Percentiles rank a stretch among this genome's conserved stretches.
Evolutionary conservation across 1,284 basidiomycete genomes (phyloP).

Genomic region (Pseudozyma sp.): DNA sequence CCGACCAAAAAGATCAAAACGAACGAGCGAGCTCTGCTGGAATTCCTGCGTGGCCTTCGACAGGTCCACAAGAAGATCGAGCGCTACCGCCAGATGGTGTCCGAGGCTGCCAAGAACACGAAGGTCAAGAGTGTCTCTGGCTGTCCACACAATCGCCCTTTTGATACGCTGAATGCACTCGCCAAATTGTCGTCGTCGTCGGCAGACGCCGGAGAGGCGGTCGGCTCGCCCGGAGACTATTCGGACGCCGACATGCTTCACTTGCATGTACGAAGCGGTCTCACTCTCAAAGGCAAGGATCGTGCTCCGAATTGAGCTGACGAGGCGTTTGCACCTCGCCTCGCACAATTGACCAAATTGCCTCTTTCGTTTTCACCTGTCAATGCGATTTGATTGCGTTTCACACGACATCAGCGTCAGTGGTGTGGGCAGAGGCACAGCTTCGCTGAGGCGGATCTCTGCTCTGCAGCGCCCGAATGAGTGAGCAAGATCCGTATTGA

Average conservation of each 20-base stretch:
- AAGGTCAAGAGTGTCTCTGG: not conserved
- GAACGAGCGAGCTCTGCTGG: not conserved
- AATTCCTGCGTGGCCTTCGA: constrained; percentile 6
- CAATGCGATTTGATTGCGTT: too few relatives aligned
- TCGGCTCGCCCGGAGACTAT: not conserved
- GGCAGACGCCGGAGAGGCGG: not conserved
- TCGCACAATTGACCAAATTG: too few relatives aligned
- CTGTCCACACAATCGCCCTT: constrained; percentile 5
- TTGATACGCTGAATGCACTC: constrained; percentile 10
- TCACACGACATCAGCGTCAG: too few relatives aligned
- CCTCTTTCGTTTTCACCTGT: not conserved
- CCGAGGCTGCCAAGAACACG: constrained; percentile 1
- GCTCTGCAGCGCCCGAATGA: too few relatives aligned
- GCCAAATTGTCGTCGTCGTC: constrained; percentile 4
- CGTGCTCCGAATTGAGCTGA: constrained; percentile 16
- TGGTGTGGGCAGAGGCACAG: too few relatives aligned
- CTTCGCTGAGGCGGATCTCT: too few relatives aligned
- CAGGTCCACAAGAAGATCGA: constrained; percentile 16
- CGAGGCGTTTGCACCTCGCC: too few relatives aligned
- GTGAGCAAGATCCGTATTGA: too few relatives aligned
- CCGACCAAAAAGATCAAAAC: not conserved
- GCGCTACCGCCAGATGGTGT: constrained; percentile 11
- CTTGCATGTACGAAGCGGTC: not conserved
- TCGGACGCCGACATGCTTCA: not conserved
- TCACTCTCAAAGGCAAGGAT: constrained; percentile 20